Conservation (phyloP, 2,329 filamentous ascomycete species). For the Berkeleyomyces basicola region DNA sequence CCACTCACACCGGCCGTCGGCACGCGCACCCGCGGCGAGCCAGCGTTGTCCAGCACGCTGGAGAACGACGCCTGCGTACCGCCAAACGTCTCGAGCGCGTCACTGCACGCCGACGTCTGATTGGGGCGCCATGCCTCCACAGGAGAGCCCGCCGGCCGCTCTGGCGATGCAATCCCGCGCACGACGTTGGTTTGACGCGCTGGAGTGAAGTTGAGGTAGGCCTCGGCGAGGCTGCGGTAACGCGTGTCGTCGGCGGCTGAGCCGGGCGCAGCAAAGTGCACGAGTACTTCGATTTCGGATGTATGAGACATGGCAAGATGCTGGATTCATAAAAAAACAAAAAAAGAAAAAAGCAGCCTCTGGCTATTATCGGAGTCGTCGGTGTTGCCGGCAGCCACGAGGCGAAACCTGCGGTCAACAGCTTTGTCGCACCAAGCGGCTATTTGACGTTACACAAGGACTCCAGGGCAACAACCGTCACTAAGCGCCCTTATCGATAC, state of each 20-base stretch:
- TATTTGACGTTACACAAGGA: not conserved
- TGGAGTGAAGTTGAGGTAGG: constrained; percentile 34
- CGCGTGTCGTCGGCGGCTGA: constrained; percentile 29
- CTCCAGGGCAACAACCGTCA: not conserved
- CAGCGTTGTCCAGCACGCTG: constrained; percentile 29
- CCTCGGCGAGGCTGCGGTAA: constrained; percentile 33
- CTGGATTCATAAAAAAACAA: not conserved
- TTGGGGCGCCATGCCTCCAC: constrained; percentile 31
- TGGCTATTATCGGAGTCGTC: too few species aligned
- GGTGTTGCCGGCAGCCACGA: too few species aligned
- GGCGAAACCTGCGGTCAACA: not conserved
- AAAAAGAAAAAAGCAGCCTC: not conserved
- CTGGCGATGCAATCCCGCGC: not conserved
- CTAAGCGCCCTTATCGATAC: not conserved
- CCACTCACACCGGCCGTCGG: not conserved
- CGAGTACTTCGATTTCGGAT: constrained; percentile 34
- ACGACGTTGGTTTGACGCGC: constrained; percentile 1
- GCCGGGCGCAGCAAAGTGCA: constrained; percentile 38
- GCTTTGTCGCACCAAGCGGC: not conserved
- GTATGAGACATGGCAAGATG: not conserved
- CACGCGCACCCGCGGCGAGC: constrained; percentile 19
- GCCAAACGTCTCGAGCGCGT: constrained; percentile 27
- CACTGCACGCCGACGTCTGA: constrained; percentile 31
- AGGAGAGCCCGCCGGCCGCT: constrained; percentile 31
- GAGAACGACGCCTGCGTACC: constrained; percentile 25